A percentile compares a stretch with the other conserved stretches of the same genome.
These are phyloP conservation scores for Dipteronia sinensis DNA, from an alignment of 345 rosid genomes.

Conservation along the genomic window DNA sequence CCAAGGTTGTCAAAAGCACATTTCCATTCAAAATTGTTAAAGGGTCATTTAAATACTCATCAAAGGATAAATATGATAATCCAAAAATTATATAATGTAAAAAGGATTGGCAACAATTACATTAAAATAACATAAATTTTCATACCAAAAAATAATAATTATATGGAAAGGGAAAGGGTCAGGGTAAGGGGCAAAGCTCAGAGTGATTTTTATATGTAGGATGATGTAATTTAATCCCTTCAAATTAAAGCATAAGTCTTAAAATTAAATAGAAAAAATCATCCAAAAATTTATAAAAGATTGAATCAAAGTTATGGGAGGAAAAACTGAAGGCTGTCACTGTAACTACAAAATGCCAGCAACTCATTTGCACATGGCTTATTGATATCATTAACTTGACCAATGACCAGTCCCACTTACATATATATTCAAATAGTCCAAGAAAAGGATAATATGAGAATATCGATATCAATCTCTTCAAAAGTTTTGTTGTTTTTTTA, in stretches of 20 bases:
- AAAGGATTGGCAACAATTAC: not conserved
- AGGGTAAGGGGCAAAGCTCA: not conserved
- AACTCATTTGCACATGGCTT: not conserved
- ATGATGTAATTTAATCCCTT: conserved; percentile 2
- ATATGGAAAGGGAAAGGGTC: not conserved
- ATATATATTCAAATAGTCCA: conserved; percentile 78
- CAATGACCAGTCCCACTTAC: conserved; percentile 57
- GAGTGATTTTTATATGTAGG: not conserved
- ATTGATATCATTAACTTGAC: conserved; percentile 8
- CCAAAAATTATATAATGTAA: not conserved
- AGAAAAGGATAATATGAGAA: conserved; percentile 52
- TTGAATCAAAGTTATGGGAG: not conserved
- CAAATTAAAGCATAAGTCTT: not conserved
- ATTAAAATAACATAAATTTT: not conserved
- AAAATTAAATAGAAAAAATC: not conserved
- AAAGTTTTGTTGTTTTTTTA: conserved; percentile 22
- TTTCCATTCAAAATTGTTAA: not conserved
- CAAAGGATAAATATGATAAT: not conserved
- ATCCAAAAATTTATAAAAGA: not conserved
- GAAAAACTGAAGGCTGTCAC: not conserved
- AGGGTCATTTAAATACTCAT: not conserved
- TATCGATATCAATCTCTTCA: conserved; percentile 31
- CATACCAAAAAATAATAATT: not conserved
- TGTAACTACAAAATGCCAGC: not conserved
- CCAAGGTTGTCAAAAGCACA: not conserved